Base-by-base conservation (phyloP, 2,329 filamentous ascomycete species). In the Nemania sp. region DNA sequence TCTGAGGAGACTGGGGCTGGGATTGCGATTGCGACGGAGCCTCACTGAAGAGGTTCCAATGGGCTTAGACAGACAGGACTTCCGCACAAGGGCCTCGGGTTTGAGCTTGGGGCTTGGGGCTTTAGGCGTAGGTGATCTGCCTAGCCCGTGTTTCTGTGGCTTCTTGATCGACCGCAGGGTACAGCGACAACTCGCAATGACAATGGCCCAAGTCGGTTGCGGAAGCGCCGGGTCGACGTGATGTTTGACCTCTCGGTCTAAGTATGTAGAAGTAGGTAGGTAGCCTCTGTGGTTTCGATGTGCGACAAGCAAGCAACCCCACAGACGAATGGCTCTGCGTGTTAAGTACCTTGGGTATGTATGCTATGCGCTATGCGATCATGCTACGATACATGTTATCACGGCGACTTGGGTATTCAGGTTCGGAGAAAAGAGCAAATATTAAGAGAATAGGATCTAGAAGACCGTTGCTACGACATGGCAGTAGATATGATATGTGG, bases 141-240 rank as follows among this genome's bases (percentile, higher is more conserved):
- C 52, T 49, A 65, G 72, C 65, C 55, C 57, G 57, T 66, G 70
- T 72, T 72, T 73, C 71, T 68, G 65, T 57, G 57, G 60, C 64
- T 69, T 72, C 67, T 63, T 72, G 74, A 74, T 74, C 70, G 73
- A 47, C 70, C 62, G 66, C 67, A 70, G 70, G 70, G 69, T 60
- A 69, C 64, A 57, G 68, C 57, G 41, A 51, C 49, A 29, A 64
- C 49, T 56, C 18, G 53, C 47, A 38, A 56, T 38, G 35, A 47
- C 47, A 38, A 56, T 38, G 35, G 58, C 32, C 49, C 32, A 22
- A 27, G 53, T 55, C 54, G 62, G 63, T 35, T 18, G 53, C 51
- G 22, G 38, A 67, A 29, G 54, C 32, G 63, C 58, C 54, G 63
- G 63, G 24, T 43, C n/a, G 49, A 15, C 22, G 55, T 38, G 32